Conservation (phyloP, 495 filamentous ascomycete genomes). For the Penicillium ochrochloron region DNA sequence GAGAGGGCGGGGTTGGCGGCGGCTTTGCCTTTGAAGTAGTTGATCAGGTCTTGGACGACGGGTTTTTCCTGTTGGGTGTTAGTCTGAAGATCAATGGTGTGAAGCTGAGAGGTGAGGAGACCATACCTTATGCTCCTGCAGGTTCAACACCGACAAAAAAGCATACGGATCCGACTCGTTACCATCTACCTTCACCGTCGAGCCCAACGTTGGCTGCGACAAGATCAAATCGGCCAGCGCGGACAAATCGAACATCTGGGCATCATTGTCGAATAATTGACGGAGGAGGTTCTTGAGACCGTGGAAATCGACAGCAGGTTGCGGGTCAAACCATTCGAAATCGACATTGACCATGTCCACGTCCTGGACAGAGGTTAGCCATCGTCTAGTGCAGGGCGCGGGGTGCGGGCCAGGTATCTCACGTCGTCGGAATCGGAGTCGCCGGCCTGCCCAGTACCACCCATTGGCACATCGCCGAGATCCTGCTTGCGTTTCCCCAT, state of each 20-base stretch:
- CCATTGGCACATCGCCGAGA: constrained; percentile 51
- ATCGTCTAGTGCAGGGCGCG: constrained; percentile 3
- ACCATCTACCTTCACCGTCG: constrained; percentile 93
- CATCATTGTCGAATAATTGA: constrained; percentile 92
- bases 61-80: constrained; percentile 60
- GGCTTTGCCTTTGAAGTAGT: constrained; percentile 71
- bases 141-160: constrained; percentile 87
- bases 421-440: constrained; percentile 52
- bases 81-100: background rate
- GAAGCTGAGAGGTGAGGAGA: background rate
- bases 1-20: constrained; percentile 56
- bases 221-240: constrained; percentile 86
- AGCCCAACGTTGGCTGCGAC: constrained; percentile 85
- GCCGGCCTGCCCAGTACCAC: constrained; percentile 34
- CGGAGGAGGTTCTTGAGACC: constrained; percentile 88
- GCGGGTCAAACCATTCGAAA: constrained; percentile 98
- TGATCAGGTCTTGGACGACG: constrained; percentile 66
- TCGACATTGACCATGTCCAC: constrained; percentile 92
- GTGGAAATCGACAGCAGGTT: constrained; percentile 89
- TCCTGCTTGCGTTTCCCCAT: constrained; percentile 60
- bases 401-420: constrained; percentile 14
- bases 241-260: constrained; percentile 82
- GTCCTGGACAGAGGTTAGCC: constrained; percentile 56
- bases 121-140: constrained; percentile 72
- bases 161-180: constrained; percentile 95